These are phyloP conservation scores for Lasiodiplodia citricola DNA, from an alignment of 2,329 filamentous ascomycete species.

Conservation along the genomic window DNA sequence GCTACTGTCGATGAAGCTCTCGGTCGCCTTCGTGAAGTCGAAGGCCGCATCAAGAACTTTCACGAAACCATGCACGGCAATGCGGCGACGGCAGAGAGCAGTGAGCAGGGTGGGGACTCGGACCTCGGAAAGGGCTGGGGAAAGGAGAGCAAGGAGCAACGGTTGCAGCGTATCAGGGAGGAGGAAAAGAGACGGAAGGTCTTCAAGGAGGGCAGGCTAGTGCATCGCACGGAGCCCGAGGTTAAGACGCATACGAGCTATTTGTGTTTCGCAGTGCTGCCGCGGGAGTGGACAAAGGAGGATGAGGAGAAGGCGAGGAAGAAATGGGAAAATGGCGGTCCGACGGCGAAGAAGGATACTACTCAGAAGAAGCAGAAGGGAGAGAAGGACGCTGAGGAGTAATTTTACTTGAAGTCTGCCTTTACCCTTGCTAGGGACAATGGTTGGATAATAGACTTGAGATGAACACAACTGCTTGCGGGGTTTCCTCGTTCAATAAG, in stretches of 20 bases:
- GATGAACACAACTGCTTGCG: not conserved
- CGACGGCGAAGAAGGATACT: not conserved
- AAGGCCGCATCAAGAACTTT: conserved; percentile 70
- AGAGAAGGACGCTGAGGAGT: not conserved
- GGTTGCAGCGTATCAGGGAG: conserved; percentile 39
- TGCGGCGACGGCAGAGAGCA: conserved; percentile 43
- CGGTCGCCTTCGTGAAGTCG: conserved; percentile 72
- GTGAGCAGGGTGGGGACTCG: conserved; percentile 35
- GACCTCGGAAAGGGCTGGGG: conserved; percentile 31
- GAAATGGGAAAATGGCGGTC: conserved; percentile 23
- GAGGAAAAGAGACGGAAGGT: conserved; percentile 54
- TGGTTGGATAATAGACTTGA: not conserved
- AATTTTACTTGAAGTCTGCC: not conserved
- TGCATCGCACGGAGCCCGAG: conserved; percentile 83
- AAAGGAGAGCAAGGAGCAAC: conserved; percentile 31
- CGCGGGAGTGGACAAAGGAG: conserved; percentile 81
- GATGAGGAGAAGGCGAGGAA: conserved; percentile 73
- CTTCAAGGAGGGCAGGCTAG: conserved; percentile 72
- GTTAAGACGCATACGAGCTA: conserved; percentile 98
- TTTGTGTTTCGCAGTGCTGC: conserved; percentile 87
- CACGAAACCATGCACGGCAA: conserved; percentile 56
- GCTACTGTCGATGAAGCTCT: conserved; percentile 82
- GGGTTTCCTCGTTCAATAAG: not conserved
- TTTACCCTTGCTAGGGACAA: not conserved
- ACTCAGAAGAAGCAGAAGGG: conserved; percentile 2